phyloP scores from a whole-genome alignment of 2,329 filamentous ascomycete species.

The Phyllosticta capitalensis region DNA sequence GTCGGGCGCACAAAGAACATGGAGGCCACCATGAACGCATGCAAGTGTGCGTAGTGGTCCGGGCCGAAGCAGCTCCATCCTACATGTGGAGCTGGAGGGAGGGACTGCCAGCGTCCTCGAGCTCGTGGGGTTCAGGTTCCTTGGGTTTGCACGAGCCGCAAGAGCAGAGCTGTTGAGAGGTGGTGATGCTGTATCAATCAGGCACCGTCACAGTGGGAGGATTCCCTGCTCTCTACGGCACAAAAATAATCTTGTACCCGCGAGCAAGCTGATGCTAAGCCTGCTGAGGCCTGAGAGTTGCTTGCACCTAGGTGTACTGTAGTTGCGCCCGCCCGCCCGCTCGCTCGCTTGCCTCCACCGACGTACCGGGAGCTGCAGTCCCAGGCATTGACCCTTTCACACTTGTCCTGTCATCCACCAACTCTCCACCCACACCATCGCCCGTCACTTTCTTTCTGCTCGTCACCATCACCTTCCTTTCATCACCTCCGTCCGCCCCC shows the following conservation, averaged over 20 bases:
- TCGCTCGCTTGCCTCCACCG: background rate
- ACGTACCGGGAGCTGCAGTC: background rate
- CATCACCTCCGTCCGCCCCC: too few species aligned
- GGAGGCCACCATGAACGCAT: too few species aligned
- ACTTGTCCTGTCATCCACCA: background rate
- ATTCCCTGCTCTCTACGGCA: background rate
- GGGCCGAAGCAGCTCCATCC: background rate
- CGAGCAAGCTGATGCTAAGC: background rate
- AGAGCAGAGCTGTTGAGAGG: too few species aligned
- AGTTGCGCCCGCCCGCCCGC: too few species aligned
- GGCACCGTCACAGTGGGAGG: too few species aligned
- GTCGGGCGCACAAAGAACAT: background rate
- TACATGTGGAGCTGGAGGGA: background rate
- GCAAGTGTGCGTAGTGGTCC: too few species aligned
- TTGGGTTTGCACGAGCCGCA: too few species aligned
- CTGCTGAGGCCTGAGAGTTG: background rate
- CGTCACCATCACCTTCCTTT: slow-evolving; percentile 17
- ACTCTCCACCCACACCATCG: background rate
- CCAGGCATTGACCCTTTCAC: background rate
- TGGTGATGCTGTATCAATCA: background rate
- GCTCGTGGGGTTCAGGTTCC: background rate
- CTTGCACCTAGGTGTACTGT: background rate
- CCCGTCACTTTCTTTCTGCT: slow-evolving; percentile 8
- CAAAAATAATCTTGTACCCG: background rate
- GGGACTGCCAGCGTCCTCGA: background rate